Evolutionary conservation across 78 protist species (phyloP).

Genomic region (Carpediemonas membranifera): DNA sequence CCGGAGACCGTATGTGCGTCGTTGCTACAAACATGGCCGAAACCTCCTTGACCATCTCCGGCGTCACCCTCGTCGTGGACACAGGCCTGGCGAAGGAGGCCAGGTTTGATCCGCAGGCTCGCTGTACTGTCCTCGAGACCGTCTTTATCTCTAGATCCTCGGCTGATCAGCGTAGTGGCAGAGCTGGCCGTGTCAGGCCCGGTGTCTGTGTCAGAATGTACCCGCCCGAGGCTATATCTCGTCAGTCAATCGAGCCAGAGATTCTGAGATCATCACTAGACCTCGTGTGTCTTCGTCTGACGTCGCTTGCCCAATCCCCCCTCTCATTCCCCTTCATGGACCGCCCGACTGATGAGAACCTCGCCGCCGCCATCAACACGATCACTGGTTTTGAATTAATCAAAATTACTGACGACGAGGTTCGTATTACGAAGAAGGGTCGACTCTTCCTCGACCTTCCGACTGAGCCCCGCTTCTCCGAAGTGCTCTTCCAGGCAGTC

Average conservation of each 20-base stretch:
- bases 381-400: neutral
- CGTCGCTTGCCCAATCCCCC: neutral
- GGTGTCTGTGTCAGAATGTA: slow-evolving; percentile 40
- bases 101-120: neutral
- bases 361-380: neutral
- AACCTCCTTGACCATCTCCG: slow-evolving; percentile 97
- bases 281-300: neutral
- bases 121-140: neutral
- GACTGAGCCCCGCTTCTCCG: neutral
- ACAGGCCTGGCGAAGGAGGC: slow-evolving; percentile 92
- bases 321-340: neutral
- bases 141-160: neutral
- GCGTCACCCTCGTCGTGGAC: slow-evolving; percentile 94
- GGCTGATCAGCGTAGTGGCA: slow-evolving; percentile 82
- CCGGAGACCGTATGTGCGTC: too few relatives aligned
- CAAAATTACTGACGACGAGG: neutral
- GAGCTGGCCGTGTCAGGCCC: slow-evolving; percentile 66
- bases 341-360: neutral
- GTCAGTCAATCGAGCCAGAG: slow-evolving; percentile 5
- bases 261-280: slow-evolving; percentile 2
- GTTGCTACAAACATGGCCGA: slow-evolving; percentile 98
- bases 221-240: neutral
- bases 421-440: neutral
- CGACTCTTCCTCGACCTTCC: neutral
- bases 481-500: neutral